Base-by-base conservation (phyloP, 2,329 filamentous ascomycete genomes). In the Colletotrichum falcatum region DNA sequence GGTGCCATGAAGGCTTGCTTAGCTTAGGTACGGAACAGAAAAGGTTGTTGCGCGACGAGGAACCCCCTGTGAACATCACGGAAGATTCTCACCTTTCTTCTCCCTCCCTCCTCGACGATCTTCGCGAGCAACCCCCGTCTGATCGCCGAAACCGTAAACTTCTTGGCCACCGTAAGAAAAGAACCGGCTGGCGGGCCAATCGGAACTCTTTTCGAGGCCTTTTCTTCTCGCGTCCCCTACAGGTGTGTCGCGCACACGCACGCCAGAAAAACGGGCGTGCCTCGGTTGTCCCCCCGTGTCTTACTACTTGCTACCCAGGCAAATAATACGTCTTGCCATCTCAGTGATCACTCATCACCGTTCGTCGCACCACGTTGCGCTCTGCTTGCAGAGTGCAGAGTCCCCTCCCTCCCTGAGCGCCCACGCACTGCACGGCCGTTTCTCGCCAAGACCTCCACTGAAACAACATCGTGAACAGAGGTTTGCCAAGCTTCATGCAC, bases 401-500 rank as follows among this genome's bases (percentile, higher is more conserved):
- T n/a, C n/a, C n/a, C n/a, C n/a, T n/a, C 3, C 3, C 28, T 35
- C 26, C 26, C 51, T 35, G 11, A 37, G 48, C 51, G 33, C 33
- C 49, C 62, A 66, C 63, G 66, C 64, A 66, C 67, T 33, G 67
- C 67, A 67, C 67, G 67, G 67, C 37, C 64, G 20, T 62, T 62
- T 28, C 42, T 59, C 35, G 58, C 67, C 63, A 46, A 70, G 67
- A 61, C 67, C 35, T 61, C 42, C 46, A 67, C 64, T 70, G 67
- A 70, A 70, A 70, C 67, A 61, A 65, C 54, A 42, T 62, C 44
- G 55, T 46, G 67, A 70, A 53, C 67, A 62, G 62, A 66, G 67
- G 66, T 67, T 67, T 58, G 67, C 67, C 67, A 70, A 70, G 67
- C 67, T 70, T 70, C 53, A 70, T 70, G 67, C 67, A 70, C 30